Evolutionary conservation across 129 eudicot species (phyloP).

Genomic region (Heracleum sosnowskyi): DNA sequence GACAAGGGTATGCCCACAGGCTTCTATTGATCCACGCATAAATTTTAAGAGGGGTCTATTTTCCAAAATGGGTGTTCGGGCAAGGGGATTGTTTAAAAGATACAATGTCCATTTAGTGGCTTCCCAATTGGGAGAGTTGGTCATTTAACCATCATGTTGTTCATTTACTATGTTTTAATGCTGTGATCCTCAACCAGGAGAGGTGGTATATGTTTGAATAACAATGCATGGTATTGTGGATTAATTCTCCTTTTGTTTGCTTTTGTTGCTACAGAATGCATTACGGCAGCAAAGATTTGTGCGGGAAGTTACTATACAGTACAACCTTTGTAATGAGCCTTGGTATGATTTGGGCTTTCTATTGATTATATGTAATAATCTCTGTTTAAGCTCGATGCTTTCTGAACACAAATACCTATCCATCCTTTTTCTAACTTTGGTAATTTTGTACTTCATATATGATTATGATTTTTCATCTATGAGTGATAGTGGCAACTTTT

Average conservation of each 20-base stretch:
- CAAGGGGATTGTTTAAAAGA: no score
- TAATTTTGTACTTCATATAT: no score
- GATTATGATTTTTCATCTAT: no score
- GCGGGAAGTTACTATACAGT: slow-evolving; percentile 85
- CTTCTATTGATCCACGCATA: no score
- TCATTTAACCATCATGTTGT: background rate
- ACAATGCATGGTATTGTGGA: background rate
- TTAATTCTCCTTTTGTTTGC: background rate
- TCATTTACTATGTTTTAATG: background rate
- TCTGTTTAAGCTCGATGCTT: background rate
- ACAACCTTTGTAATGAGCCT: slow-evolving; percentile 95
- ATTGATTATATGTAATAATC: background rate
- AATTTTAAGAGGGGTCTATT: no score
- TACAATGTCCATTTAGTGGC: no score
- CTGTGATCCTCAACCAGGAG: background rate
- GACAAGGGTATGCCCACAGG: no score
- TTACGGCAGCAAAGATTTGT: slow-evolving; percentile 91
- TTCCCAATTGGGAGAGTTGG: no score
- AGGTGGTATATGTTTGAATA: background rate
- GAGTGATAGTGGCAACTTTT: no score
- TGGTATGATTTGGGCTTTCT: slow-evolving; percentile 44
- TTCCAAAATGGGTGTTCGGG: no score
- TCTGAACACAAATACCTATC: background rate
- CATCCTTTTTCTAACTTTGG: background rate
- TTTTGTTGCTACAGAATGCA: slow-evolving; percentile 54